phyloP scores from a whole-genome alignment of 805 yeast genomes.

The Metschnikowia sp. region DNA sequence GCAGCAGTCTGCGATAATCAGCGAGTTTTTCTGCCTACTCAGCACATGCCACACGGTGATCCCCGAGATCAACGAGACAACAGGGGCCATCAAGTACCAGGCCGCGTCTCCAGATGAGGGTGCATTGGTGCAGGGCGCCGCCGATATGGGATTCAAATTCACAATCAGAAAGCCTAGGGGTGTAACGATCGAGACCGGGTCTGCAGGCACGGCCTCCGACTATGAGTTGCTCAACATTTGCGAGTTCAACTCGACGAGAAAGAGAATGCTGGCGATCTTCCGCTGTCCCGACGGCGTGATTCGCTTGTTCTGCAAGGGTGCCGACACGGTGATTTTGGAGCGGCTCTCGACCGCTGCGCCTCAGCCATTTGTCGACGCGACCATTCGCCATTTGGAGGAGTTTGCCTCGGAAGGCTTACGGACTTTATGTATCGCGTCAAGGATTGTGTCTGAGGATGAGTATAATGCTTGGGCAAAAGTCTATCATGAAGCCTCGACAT shows the following conservation, averaged over 20 bases:
- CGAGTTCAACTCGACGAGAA: constrained; percentile 95
- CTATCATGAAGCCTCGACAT: constrained; percentile 78
- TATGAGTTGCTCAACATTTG: constrained; percentile 86
- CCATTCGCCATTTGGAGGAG: constrained; percentile 85
- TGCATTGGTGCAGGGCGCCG: constrained; percentile 96
- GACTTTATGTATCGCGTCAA: constrained; percentile 87
- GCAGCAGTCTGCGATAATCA: constrained; percentile 48
- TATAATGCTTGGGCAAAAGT: constrained; percentile 63
- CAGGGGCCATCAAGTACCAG: constrained; percentile 78
- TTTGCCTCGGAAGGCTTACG: constrained; percentile 96
- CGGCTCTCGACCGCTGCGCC: constrained; percentile 58
- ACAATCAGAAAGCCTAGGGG: constrained; percentile 81
- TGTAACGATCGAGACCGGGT: constrained; percentile 57
- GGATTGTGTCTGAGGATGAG: constrained; percentile 76
- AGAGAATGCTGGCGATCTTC: constrained; percentile 94
- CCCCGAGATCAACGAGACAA: constrained; percentile 68
- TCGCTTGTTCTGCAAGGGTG: constrained; percentile 90
- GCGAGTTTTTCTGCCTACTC: constrained; percentile 76
- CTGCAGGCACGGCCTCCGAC: constrained; percentile 48
- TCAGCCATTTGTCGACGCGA: constrained; percentile 79
- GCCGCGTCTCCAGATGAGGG: constrained; percentile 99
- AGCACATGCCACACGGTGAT: constrained; percentile 97
- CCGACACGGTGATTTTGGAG: constrained; percentile 92
- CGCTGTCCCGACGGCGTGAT: constrained; percentile 92
- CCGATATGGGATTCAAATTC: constrained; percentile 80